Evolutionary conservation across 345 rosid genomes (phyloP).

Genomic region (Anacardium occidentale): DNA sequence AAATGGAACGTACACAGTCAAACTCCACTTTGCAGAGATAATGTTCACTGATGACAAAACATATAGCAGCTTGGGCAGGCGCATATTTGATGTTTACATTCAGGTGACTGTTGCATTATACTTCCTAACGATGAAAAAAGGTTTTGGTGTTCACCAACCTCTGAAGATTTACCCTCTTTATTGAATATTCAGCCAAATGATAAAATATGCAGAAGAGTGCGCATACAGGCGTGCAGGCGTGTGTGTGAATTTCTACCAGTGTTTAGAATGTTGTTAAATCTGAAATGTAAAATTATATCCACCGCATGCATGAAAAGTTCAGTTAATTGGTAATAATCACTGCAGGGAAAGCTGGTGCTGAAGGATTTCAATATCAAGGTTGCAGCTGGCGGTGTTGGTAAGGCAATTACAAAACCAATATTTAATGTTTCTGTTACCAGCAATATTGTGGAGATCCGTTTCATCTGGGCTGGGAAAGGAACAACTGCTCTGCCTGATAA

Average conservation of each 20-base stretch:
- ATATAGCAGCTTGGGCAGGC: conserved; percentile 52
- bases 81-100: conserved; percentile 60
- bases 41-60: conserved; percentile 39
- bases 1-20: conserved; percentile 49
- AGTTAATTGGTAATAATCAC: neutral
- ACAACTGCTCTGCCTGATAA: conserved; percentile 35
- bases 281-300: neutral
- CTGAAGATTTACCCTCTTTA: neutral
- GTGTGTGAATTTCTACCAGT: neutral
- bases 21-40: conserved; percentile 79
- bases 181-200: neutral
- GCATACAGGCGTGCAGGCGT: too few relatives aligned
- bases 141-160: neutral
- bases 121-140: neutral
- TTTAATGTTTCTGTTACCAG: conserved; percentile 29
- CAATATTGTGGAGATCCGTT: conserved; percentile 53
- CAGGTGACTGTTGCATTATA: conserved; percentile 42
- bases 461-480: conserved; percentile 70
- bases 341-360: conserved; percentile 45
- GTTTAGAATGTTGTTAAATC: neutral
- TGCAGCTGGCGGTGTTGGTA: conserved; percentile 52
- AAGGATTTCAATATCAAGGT: conserved; percentile 55
- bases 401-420: conserved; percentile 19
- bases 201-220: too few relatives aligned
- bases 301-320: neutral